Evolutionary conservation across 768 basidiomycete genomes (phyloP).

Genomic region (Mycena alexandri): DNA sequence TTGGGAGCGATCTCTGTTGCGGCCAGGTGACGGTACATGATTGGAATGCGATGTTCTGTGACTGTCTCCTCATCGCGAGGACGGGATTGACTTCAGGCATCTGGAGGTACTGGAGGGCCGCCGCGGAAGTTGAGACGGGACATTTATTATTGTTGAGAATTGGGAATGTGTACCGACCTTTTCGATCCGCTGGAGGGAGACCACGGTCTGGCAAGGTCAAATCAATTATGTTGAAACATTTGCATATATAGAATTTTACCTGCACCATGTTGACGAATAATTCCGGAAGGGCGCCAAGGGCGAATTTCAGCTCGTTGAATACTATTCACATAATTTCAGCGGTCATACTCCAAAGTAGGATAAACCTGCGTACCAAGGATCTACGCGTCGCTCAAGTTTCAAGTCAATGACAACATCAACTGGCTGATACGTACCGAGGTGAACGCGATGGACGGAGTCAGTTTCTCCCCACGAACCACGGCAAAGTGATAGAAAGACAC

Average conservation of each 20-base stretch:
- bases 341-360: no score
- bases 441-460: slow-evolving; percentile 91
- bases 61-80: slow-evolving; percentile 65
- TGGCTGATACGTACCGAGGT: slow-evolving; percentile 64
- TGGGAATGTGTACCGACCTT: slow-evolving; percentile 42
- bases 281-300: slow-evolving; percentile 87
- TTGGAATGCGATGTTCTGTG: slow-evolving; percentile 76
- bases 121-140: no score
- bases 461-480: slow-evolving; percentile 71
- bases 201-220: slow-evolving; percentile 71
- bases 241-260: not conserved
- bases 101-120: slow-evolving; percentile 68
- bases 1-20: slow-evolving; percentile 66
- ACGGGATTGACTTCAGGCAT: slow-evolving; percentile 77
- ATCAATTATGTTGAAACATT: not conserved
- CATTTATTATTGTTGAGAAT: no score
- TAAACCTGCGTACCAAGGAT: slow-evolving; percentile 37
- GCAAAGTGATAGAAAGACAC: slow-evolving; percentile 80
- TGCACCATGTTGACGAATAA: slow-evolving; percentile 86
- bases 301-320: slow-evolving; percentile 89
- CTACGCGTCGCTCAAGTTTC: not conserved
- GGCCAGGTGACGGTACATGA: slow-evolving; percentile 94
- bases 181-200: slow-evolving; percentile 91
- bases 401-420: not conserved
- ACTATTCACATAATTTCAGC: slow-evolving; percentile 58